phyloP scores from a whole-genome alignment of 2,329 filamentous ascomycete genomes.

The Pyrenophora tritici-repentis region DNA sequence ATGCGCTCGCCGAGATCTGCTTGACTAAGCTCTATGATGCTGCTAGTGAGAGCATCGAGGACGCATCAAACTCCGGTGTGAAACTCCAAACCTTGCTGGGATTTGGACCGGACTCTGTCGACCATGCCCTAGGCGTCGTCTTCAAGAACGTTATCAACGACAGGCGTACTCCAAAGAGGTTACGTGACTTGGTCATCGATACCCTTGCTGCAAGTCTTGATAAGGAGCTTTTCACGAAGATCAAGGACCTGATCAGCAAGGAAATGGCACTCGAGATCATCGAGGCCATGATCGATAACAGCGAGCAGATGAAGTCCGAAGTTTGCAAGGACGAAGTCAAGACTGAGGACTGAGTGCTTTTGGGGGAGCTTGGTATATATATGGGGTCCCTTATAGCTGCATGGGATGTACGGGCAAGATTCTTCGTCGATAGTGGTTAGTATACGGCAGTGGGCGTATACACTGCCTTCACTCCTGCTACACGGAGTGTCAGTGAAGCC shows the following conservation, averaged over 20 bases:
- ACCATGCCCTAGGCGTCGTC: slow-evolving; percentile 15
- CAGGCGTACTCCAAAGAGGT: slow-evolving; percentile 9
- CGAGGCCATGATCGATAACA: slow-evolving; percentile 8
- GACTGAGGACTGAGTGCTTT: background rate
- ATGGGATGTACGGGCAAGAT: too few relatives aligned
- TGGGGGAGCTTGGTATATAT: too few relatives aligned
- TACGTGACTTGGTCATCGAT: slow-evolving; percentile 20
- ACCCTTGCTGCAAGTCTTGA: slow-evolving; percentile 20
- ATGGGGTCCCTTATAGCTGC: too few relatives aligned
- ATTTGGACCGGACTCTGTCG: background rate
- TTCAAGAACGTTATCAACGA: slow-evolving; percentile 27
- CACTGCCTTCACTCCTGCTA: background rate
- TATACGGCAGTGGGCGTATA: background rate
- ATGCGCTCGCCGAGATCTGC: slow-evolving; percentile 19
- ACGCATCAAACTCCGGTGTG: slow-evolving; percentile 3
- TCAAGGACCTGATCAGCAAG: slow-evolving; percentile 6
- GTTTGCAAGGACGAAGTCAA: slow-evolving; percentile 1
- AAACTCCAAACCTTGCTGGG: slow-evolving; percentile 11
- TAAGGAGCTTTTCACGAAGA: slow-evolving; percentile 8
- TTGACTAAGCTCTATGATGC: slow-evolving; percentile 12
- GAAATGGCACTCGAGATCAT: slow-evolving; percentile 8
- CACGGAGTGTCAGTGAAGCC: too few relatives aligned
- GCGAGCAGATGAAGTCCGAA: slow-evolving; percentile 5
- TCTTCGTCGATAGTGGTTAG: too few relatives aligned
- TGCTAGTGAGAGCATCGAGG: slow-evolving; percentile 7